Evolutionary conservation across 352 stramenopile genomes (phyloP), one percentile per base, ranked within the genome.

Genomic region (Plasmopara halstedii): DNA sequence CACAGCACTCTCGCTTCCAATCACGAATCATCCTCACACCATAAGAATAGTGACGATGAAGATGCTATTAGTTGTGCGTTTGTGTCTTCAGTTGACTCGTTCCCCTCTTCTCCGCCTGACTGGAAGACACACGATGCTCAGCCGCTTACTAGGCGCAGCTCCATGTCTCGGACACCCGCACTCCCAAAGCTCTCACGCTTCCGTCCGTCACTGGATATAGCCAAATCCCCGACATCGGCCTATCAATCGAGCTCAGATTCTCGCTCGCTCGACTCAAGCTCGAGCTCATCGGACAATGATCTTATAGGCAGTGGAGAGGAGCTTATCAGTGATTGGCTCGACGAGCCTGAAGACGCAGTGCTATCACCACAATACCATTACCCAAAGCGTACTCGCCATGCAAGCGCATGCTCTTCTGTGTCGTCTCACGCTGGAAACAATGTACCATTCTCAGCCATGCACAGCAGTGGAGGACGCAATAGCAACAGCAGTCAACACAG

Each of bases 241-340:
- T 67, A 67, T 23, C 26, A 51, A 22, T 70, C 61, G 3, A 67
- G 65, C 21, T 71, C 65, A 1, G 60, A 77, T 41, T 77, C 70
- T 40, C 45, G 51, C 7, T 71, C 62, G 0, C 39, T 76, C 15
- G 57, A 68, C 26, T 74, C 68, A 6, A 70, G 60, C 35, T 69
- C 59, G n/a, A 69, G 60, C 22, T 68, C 59, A 0, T 66, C 56
- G 10, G 67, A 79, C 44, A 55, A 71, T 14, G 70, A 81, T 1
- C 51, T 70, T 4, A 34, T 58, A 3, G 52, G 51, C 45, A 70
- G 56, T 29, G 60, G 58, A 0, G 75, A 84, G 21, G 78, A 86
- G 17, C 42, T 83, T 2, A 62, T 89, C 11, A 80, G 64, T 42
- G 78, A 89, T 55, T 89, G 78, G 78, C 75, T 89, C 15, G 78